Conservation (phyloP, 176 grass and related monocot species). For the Bothriochloa decipiens region DNA sequence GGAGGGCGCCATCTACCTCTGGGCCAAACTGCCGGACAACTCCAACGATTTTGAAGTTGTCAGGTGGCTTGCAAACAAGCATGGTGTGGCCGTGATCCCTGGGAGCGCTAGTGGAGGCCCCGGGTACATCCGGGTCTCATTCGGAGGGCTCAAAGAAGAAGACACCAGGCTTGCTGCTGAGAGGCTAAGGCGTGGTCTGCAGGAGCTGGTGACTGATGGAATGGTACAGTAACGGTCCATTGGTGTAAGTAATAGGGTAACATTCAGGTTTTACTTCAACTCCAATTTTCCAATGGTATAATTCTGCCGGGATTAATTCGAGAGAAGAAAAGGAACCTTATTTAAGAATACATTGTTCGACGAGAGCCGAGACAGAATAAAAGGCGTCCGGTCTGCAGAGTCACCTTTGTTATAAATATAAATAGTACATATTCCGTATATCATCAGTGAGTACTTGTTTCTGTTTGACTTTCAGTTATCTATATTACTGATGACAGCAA, state of each 20-base stretch:
- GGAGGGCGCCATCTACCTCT: slow-evolving; percentile 93
- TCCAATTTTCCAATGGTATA: slow-evolving; percentile 33
- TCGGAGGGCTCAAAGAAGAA: slow-evolving; percentile 78
- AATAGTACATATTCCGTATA: background rate
- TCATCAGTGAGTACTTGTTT: background rate
- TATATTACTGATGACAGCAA: slow-evolving; percentile 10
- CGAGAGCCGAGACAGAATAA: slow-evolving; percentile 41
- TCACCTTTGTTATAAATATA: background rate
- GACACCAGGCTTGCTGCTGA: slow-evolving; percentile 67
- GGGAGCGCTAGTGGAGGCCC: slow-evolving; percentile 71
- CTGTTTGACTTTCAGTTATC: background rate
- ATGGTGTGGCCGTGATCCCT: slow-evolving; percentile 76
- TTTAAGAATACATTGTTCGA: slow-evolving; percentile 5
- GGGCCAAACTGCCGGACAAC: slow-evolving; percentile 87
- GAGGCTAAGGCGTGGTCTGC: slow-evolving; percentile 59
- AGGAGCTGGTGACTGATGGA: slow-evolving; percentile 81
- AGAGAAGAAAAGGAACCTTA: slow-evolving; percentile 9
- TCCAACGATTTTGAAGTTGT: slow-evolving; percentile 85
- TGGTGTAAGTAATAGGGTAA: slow-evolving; percentile 27
- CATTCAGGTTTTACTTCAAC: slow-evolving; percentile 10
- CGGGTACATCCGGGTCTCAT: slow-evolving; percentile 76
- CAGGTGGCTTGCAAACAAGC: slow-evolving; percentile 81
- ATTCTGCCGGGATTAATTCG: slow-evolving; percentile 33
- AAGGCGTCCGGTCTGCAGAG: slow-evolving; percentile 7
- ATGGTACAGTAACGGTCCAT: slow-evolving; percentile 59